phyloP scores from a whole-genome alignment of 768 basidiomycete species.

The Phylloporus arenicola region DNA sequence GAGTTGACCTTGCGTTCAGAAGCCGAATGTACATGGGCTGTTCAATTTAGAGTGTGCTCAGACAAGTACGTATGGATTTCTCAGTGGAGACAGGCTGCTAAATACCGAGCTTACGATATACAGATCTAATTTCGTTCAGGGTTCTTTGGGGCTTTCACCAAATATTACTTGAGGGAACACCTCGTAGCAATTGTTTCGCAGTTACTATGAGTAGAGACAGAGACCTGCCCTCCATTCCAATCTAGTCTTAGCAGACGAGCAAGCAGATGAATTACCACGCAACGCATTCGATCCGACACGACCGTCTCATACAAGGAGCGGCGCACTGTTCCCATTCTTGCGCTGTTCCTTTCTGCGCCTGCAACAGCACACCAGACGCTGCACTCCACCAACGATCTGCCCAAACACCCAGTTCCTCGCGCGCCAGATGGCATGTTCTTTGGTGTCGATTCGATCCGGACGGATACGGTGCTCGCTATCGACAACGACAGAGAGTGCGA shows the following conservation, averaged over 20 bases:
- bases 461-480: conserved; percentile 65
- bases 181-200: too few species aligned
- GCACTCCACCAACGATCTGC: conserved; percentile 12
- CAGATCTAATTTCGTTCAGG: too few species aligned
- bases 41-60: too few species aligned
- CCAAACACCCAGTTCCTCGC: conserved; percentile 29
- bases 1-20: background rate
- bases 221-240: background rate
- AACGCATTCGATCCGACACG: background rate
- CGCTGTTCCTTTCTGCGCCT: background rate
- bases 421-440: conserved; percentile 31
- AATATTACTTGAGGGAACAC: too few species aligned
- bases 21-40: background rate
- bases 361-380: conserved; percentile 5
- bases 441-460: conserved; percentile 50
- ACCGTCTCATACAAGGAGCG: conserved; percentile 14
- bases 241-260: background rate
- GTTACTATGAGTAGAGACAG: too few species aligned
- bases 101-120: too few species aligned
- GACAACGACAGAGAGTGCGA: conserved; percentile 57
- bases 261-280: conserved; percentile 3
- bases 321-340: background rate
- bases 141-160: too few species aligned
- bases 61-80: too few species aligned
- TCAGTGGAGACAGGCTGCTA: too few species aligned